Evolutionary conservation across 2,329 filamentous ascomycete genomes (phyloP), one percentile per base, ranked within the genome.

Genomic region (Colletotrichum karsti): DNA sequence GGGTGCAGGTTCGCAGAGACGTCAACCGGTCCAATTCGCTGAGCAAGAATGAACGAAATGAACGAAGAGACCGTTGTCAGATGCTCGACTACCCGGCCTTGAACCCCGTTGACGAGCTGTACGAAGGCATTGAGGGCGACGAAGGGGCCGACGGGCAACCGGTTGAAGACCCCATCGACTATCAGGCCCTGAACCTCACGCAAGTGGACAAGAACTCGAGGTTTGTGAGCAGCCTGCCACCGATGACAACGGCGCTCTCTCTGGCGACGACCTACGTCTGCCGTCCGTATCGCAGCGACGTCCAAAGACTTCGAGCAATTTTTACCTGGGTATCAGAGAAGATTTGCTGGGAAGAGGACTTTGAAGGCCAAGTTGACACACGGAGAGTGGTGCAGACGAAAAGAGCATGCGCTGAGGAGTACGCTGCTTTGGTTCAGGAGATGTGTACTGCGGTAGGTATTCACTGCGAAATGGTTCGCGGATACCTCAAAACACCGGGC

Each of bases 311-410:
- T 26, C 89, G 97, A 24, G 95, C 96, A 15, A 98, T 99, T 70
- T 99, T 98, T 75, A 98, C 93, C 1, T 99, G 95, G 95, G 93
- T 97, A 5, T 89, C 93, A n/a, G 96, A 99, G 77, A 94, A 95
- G 73, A 91, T 99, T 63, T 89, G 88, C 33, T 99, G 96, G 96
- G 96, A 99, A 77, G 95, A 98, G 74, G 94, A 97, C 71, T 94
- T 94, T 71, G 94, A 97, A 72, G 92, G 91, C n/a, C 87, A 92
- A 8, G 81, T 96, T 58, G 94, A 99, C 77, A 92, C 94, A 3
- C 88, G 92, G 61, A 89, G 93, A 51, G 93, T 97, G 5, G 91
- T 99, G 33, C 91, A 96, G 72, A 91, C 90, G 18, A 95, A 93
- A 77, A 88, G 95, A 69, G 96, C 90, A 5, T 97, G 92, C 72